Base-by-base conservation (phyloP, 345 rosid species). In the Hevea brasiliensis region DNA sequence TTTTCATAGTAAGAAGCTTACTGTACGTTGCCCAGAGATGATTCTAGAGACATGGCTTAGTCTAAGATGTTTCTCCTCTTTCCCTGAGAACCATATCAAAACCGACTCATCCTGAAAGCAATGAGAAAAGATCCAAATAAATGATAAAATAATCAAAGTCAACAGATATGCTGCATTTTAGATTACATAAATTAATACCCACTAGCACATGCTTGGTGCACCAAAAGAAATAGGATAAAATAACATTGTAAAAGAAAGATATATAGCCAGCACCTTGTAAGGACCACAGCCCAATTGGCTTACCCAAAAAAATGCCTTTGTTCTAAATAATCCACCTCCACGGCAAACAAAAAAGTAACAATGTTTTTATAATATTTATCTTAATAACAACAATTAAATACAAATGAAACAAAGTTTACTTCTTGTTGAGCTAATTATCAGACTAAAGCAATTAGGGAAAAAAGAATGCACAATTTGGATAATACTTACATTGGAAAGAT, bases 61-160 rank as follows among this genome's bases (percentile, higher is more conserved):
- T 80, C 81, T 91, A 74, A 92, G 90, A 86, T 85, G 91, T 72
- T 92, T 95, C 86, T 91, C 93, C 84, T 93, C 91, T 79, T 89
- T 95, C 73, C 97, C 98, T 3, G 94, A 93, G 77, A 89, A 87
- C 99, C 99, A 95, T 87, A 91, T 95, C 81, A 95, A 88, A 84
- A 90, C 88, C 73, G 97, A 87, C 79, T 88, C 99, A 56, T 95
- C 99, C 99, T 92, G 98, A 75, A 85, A 82, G 62, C 54, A 76
- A 76, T 59, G 68, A 47, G 32, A 6, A 42, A 74, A 55, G 41
- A 71, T 23, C 6, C 54, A 26, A 32, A 60, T 54, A 17, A 68
- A 65, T 15, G 42, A 78, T 15, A 67, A 42, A 44, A 45, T 65
- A 50, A 64, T 32, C 5, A 29, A 15, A 37, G 40, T 57, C 2